Percentiles rank a stretch among this genome's conserved stretches.
Evolutionary conservation across 2,329 filamentous ascomycete genomes (phyloP).

Genomic region (Colletotrichum lupini): DNA sequence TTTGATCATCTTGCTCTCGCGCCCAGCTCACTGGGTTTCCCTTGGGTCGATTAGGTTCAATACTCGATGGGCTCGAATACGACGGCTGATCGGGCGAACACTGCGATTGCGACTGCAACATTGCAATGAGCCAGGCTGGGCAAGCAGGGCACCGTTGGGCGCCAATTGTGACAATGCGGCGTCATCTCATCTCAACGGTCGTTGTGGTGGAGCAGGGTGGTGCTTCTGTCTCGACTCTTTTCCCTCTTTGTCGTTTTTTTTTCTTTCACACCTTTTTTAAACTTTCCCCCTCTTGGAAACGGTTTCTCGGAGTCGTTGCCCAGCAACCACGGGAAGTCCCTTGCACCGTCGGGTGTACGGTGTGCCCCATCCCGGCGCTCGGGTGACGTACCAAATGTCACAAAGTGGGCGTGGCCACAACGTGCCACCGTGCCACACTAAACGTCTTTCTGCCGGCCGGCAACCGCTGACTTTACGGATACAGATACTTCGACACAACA

Average conservation of each 20-base stretch:
- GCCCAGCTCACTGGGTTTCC: neutral
- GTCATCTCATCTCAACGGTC: neutral
- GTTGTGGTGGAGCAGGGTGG: constrained; percentile 3
- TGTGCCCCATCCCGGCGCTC: constrained; percentile 11
- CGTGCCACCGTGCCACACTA: neutral
- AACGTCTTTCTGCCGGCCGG: constrained; percentile 10
- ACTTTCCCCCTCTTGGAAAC: neutral
- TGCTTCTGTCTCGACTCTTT: neutral
- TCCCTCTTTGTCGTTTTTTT: neutral
- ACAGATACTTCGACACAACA: neutral
- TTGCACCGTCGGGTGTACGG: neutral
- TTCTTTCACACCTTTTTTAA: neutral
- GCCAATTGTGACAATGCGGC: constrained; percentile 13
- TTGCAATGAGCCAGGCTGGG: neutral
- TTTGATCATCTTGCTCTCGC: neutral
- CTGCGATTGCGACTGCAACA: neutral
- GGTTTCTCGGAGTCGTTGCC: constrained; percentile 22
- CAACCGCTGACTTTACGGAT: neutral
- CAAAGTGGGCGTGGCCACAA: neutral
- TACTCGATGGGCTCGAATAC: neutral
- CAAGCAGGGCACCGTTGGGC: neutral
- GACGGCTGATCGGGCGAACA: constrained; percentile 5
- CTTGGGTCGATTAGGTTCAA: neutral
- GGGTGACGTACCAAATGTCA: constrained; percentile 35
- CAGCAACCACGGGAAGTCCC: constrained; percentile 36